phyloP scores from a whole-genome alignment of 768 basidiomycete genomes.

The Pisolithus microcarpus region DNA sequence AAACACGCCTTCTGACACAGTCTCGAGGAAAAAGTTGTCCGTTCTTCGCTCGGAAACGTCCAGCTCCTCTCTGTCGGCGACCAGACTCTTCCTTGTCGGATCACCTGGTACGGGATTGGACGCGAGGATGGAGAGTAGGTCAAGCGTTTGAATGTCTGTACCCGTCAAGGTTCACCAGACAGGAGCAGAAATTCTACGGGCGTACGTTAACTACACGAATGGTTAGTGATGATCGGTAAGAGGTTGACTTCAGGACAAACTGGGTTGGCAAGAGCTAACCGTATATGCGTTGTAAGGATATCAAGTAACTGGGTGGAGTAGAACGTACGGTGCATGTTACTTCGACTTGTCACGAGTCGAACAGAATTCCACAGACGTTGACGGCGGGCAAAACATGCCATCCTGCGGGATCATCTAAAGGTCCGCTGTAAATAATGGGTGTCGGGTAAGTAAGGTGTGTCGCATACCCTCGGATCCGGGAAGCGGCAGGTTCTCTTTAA shows the following conservation, averaged over 20 bases:
- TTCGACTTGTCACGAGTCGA: constrained; percentile 23
- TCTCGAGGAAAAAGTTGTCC: constrained; percentile 40
- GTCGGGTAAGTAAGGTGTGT: background rate
- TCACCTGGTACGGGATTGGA: too few species aligned
- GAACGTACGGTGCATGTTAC: constrained; percentile 28
- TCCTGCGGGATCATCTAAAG: constrained; percentile 32
- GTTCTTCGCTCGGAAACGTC: constrained; percentile 32
- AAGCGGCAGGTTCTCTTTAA: constrained; percentile 25
- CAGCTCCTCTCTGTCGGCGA: too few species aligned
- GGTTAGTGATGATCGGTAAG: background rate
- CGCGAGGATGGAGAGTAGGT: constrained; percentile 36
- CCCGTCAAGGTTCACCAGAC: constrained; percentile 41
- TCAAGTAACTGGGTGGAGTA: background rate
- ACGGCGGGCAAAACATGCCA: constrained; percentile 31
- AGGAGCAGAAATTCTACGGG: constrained; percentile 46
- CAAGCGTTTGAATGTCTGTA: constrained; percentile 41
- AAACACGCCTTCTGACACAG: constrained; percentile 39
- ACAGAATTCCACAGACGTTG: constrained; percentile 29
- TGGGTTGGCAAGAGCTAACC: constrained; percentile 47
- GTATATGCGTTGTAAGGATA: background rate
- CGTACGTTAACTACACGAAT: constrained; percentile 37
- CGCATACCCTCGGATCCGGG: constrained; percentile 28
- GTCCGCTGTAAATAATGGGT: background rate
- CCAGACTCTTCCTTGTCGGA: too few species aligned
- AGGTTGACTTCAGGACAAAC: constrained; percentile 18